Evolutionary conservation across 768 basidiomycete species (phyloP), one percentile per base, ranked within the genome.

Genomic region (Amanita rimosa): DNA sequence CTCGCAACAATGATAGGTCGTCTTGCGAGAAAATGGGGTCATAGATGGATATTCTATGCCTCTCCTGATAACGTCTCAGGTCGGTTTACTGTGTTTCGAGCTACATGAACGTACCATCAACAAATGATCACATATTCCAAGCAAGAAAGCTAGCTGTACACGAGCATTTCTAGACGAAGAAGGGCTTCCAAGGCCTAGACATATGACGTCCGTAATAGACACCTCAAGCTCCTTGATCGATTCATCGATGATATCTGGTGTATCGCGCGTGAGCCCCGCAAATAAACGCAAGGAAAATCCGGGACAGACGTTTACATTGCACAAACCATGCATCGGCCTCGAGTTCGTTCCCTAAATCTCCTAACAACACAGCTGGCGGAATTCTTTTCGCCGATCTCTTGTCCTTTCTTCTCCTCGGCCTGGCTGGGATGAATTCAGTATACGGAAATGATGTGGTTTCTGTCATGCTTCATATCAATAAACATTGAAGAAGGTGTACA

Each of bases 111-210:
- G 62, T 64, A 88, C 85, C 50, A 87, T 73, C 40, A 69, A 57
- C n/a, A 81, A 65, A 52, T 58, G 57, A 46, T 74, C 61, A 59
- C 77, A 81, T 33, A 77, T 61, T 48, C 70, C 68, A 38, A 76
- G 67, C 55, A 89, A 71, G 57, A 85, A 76, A 16, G 72, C 81
- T 24, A 89, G 80, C 54, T 88, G 85, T 31, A 73, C 74, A 51
- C 81, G 75, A 33, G 85, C 72, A 49, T 75, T 76, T 43, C 67
- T 67, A 42, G 83, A 86, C 36, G 67, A 58, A 14, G 71, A 66
- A n/a, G 85, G 85, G 60, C 81, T 83, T 44, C 85, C 85, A 24
- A 89, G 67, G 9, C 85, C 85, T 11, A 89, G 74, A 61, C 85
- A 88, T 36, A 89, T 59, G 40, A 83, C 66, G 27, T 60, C 54